A percentile compares a stretch with the other conserved stretches of the same genome.
Evolutionary conservation across 441 rosid genomes (phyloP).

Genomic region (Daphne laureola): DNA sequence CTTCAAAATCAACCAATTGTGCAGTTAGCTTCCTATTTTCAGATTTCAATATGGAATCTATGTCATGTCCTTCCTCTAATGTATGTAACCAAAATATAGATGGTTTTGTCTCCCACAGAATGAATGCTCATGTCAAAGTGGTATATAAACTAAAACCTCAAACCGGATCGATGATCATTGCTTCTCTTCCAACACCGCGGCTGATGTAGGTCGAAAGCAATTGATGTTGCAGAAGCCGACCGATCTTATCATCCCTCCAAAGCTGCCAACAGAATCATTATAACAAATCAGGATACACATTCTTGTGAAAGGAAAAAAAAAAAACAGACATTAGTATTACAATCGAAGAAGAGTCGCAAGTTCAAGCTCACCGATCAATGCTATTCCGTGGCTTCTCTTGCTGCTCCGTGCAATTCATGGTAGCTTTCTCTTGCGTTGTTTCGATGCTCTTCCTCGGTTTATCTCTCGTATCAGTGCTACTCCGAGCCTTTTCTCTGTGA

Average conservation of each 20-base stretch:
- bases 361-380: conserved; percentile 57
- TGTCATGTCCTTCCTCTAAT: conserved; percentile 14
- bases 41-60: conserved; percentile 13
- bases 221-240: conserved; percentile 84
- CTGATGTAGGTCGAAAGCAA: conserved; percentile 78
- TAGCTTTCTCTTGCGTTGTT: conserved; percentile 28
- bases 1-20: conserved; percentile 3
- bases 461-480: conserved; percentile 48
- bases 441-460: conserved; percentile 41
- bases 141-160: conserved; percentile 20
- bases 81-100: conserved; percentile 13
- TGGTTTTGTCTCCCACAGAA: too few relatives aligned
- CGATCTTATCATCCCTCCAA: conserved; percentile 79
- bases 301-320: too few relatives aligned
- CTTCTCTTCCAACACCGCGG: conserved; percentile 32
- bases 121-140: conserved; percentile 6
- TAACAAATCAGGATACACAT: conserved; percentile 10
- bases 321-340: neutral
- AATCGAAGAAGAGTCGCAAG: neutral
- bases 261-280: conserved; percentile 34
- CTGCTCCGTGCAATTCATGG: conserved; percentile 23
- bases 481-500: conserved; percentile 33
- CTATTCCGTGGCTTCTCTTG: conserved; percentile 70
- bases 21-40: conserved; percentile 16
- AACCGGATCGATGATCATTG: conserved; percentile 12